A percentile compares a stretch with the other conserved stretches of the same genome.
phyloP scores from a whole-genome alignment of 768 basidiomycete genomes.

The Russula sp. region DNA sequence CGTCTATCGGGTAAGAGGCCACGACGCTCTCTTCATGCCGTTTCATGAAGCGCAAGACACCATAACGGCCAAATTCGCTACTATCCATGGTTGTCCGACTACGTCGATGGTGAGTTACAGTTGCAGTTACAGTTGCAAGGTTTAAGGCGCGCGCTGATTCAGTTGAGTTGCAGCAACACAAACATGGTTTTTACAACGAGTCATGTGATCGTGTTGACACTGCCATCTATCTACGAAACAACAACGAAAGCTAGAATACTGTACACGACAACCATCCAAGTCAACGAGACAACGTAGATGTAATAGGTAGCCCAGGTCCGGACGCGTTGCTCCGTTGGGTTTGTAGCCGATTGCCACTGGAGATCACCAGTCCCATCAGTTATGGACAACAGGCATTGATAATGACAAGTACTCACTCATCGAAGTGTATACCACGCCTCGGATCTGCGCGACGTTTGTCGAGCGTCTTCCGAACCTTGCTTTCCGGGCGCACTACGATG shows the following conservation, averaged over 20 bases:
- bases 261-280: neutral
- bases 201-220: constrained; percentile 17
- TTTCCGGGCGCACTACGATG: constrained; percentile 88
- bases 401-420: constrained; percentile 37
- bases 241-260: neutral
- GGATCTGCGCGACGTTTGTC: constrained; percentile 86
- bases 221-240: neutral
- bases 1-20: constrained; percentile 68
- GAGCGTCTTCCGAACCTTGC: constrained; percentile 75
- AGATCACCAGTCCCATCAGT: neutral
- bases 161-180: no score
- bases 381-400: neutral
- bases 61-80: constrained; percentile 55
- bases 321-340: constrained; percentile 9
- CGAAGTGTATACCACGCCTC: constrained; percentile 79
- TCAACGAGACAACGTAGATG: constrained; percentile 17
- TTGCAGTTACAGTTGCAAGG: no score
- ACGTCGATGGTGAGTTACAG: neutral
- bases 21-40: constrained; percentile 40
- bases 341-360: neutral
- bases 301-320: neutral
- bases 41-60: constrained; percentile 59
- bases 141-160: neutral
- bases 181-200: constrained; percentile 12
- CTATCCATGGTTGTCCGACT: constrained; percentile 25